phyloP scores from a whole-genome alignment of 176 grass and related monocot genomes.

The Calamus simplicifolius region DNA sequence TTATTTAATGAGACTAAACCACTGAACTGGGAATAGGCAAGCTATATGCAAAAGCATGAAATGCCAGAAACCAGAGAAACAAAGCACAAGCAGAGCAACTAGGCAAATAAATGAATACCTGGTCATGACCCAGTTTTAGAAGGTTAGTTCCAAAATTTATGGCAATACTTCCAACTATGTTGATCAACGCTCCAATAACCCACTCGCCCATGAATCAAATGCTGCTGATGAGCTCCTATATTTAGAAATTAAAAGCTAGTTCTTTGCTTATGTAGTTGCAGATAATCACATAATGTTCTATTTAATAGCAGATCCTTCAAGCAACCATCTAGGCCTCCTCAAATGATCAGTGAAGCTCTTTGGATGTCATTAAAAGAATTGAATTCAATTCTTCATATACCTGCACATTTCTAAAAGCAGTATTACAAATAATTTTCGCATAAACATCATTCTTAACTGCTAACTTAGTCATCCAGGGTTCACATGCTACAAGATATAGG shows the following conservation, averaged over 20 bases:
- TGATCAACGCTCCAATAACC: constrained; percentile 94
- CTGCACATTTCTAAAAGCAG: too few relatives aligned
- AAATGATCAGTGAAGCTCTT: too few relatives aligned
- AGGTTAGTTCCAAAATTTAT: constrained; percentile 99
- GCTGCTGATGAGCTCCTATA: constrained; percentile 15
- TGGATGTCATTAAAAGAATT: too few relatives aligned
- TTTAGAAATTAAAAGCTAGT: background rate
- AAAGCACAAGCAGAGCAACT: background rate
- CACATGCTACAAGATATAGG: too few relatives aligned
- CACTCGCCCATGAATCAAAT: constrained; percentile 72
- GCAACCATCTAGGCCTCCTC: too few relatives aligned
- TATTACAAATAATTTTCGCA: too few relatives aligned
- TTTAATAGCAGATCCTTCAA: background rate
- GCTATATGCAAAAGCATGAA: background rate
- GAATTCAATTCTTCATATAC: too few relatives aligned
- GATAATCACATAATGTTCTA: background rate
- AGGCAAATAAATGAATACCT: constrained; percentile 40
- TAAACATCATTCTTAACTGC: too few relatives aligned
- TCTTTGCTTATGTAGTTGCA: constrained; percentile 1
- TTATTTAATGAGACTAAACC: too few relatives aligned
- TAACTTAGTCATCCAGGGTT: too few relatives aligned
- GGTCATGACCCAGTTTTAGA: constrained; percentile 98
- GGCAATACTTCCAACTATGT: constrained; percentile 91
- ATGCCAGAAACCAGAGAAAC: background rate
- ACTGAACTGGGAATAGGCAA: too few relatives aligned